phyloP scores from a whole-genome alignment of 2,329 filamentous ascomycete genomes.

The Colletotrichum simmondsii region DNA sequence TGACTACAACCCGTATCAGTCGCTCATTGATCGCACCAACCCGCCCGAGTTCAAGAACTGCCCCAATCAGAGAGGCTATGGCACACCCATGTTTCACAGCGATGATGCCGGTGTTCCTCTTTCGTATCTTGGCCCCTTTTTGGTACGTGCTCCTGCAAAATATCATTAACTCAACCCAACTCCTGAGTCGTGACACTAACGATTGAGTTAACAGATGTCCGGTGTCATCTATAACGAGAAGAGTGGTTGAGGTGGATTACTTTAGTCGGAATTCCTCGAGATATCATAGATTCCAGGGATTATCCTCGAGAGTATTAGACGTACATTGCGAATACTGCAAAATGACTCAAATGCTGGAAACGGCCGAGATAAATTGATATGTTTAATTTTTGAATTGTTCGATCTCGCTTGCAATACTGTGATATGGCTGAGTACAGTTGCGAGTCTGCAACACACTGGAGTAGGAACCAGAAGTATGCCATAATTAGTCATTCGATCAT shows the following conservation, averaged over 20 bases:
- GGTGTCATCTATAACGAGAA: background rate
- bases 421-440: background rate
- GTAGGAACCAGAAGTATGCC: too few relatives aligned
- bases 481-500: too few relatives aligned
- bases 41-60: constrained; percentile 14
- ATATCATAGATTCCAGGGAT: background rate
- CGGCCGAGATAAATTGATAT: background rate
- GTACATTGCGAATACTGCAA: background rate
- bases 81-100: background rate
- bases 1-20: constrained; percentile 14
- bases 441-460: background rate
- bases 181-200: background rate
- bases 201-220: background rate
- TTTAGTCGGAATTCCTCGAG: background rate
- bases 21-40: background rate
- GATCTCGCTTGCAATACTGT: background rate
- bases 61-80: constrained; percentile 6
- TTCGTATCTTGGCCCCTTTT: constrained; percentile 14
- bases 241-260: background rate
- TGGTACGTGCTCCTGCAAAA: background rate
- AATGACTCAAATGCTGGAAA: background rate
- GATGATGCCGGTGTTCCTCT: background rate
- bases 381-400: background rate
- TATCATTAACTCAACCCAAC: background rate
- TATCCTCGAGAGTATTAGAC: background rate